These are phyloP conservation scores for Xylaria flabelliformis DNA, from an alignment of 495 filamentous ascomycete species.

Conservation along the genomic window DNA sequence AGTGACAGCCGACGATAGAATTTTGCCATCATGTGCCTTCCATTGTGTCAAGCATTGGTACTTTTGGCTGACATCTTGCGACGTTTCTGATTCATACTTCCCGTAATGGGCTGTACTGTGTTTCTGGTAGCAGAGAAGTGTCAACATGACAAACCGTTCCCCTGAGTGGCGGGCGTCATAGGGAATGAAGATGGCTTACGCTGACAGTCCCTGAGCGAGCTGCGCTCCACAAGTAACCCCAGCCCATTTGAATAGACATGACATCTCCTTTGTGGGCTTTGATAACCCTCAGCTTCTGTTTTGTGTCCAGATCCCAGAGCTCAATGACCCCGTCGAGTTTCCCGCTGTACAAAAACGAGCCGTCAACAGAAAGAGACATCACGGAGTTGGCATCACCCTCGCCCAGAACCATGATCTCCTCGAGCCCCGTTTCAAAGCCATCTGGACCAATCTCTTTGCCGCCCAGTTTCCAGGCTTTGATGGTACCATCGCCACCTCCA, in stretches of 20 bases:
- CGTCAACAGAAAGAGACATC: constrained; percentile 81
- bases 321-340: constrained; percentile 89
- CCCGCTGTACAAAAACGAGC: constrained; percentile 88
- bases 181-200: constrained; percentile 54
- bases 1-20: constrained; percentile 83
- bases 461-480: constrained; percentile 85
- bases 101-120: constrained; percentile 64
- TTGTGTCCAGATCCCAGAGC: constrained; percentile 95
- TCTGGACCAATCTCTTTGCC: constrained; percentile 49
- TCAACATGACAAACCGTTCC: neutral
- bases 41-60: constrained; percentile 85
- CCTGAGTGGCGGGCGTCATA: neutral
- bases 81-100: constrained; percentile 49
- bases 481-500: constrained; percentile 89
- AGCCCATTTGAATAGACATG: constrained; percentile 81
- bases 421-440: constrained; percentile 54
- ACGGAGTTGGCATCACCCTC: constrained; percentile 83
- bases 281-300: constrained; percentile 84
- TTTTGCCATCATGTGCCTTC: constrained; percentile 84
- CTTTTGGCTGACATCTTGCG: constrained; percentile 81
- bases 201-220: constrained; percentile 79
- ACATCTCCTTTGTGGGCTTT: constrained; percentile 82
- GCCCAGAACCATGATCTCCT: constrained; percentile 69
- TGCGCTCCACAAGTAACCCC: constrained; percentile 83
- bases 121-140: constrained; percentile 47